Conservation (phyloP, 768 basidiomycete genomes). For the Tylopilus subfusipes region DNA sequence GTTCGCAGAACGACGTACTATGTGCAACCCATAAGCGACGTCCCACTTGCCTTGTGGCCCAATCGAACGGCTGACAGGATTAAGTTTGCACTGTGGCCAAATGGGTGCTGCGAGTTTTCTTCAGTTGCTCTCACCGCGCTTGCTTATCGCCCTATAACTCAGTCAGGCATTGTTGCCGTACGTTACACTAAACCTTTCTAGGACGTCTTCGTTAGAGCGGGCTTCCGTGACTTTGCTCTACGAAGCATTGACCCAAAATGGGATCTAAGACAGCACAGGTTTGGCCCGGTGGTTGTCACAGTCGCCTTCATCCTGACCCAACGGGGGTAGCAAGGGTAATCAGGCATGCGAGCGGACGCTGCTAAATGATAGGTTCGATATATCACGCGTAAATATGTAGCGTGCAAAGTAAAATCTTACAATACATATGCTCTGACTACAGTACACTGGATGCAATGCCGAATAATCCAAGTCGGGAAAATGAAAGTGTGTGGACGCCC, state of each 20-base stretch:
- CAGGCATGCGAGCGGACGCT: neutral
- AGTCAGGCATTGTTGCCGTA: neutral
- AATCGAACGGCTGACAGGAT: neutral
- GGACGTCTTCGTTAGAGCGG: neutral
- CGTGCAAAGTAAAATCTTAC: constrained; percentile 17
- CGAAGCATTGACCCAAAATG: neutral
- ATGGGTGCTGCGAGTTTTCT: neutral
- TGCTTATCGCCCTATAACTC: neutral
- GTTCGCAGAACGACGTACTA: neutral
- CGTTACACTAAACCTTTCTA: neutral
- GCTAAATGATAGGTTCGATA: constrained; percentile 1
- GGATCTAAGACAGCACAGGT: too few relatives aligned
- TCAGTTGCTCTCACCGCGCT: neutral
- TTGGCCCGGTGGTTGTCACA: neutral
- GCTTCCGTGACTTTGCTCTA: neutral
- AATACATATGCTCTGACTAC: constrained; percentile 14
- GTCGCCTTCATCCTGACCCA: neutral
- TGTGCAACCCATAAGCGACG: neutral
- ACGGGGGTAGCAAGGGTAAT: neutral
- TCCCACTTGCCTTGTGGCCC: neutral
- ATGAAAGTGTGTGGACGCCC: neutral
- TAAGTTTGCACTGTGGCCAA: neutral
- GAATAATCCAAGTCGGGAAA: constrained; percentile 8
- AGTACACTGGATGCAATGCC: constrained; percentile 21
- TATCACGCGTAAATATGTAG: constrained; percentile 4